These are phyloP conservation scores for Sclerotinia borealis DNA, from an alignment of 2,329 filamentous ascomycete species.

Conservation along the genomic window DNA sequence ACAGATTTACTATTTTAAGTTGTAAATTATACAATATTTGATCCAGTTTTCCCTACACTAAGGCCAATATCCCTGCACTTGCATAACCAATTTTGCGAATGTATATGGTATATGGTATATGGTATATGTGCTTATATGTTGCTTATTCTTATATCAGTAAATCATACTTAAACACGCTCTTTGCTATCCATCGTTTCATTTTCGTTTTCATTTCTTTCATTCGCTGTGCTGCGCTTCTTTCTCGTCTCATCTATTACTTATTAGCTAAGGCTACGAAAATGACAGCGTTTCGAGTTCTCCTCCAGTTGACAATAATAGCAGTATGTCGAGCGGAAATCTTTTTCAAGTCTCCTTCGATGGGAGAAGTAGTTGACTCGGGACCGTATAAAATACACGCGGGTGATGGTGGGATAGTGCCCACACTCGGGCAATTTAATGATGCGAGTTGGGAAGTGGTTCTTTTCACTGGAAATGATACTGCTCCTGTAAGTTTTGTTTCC, in stretches of 20 bases:
- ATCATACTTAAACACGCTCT: not conserved
- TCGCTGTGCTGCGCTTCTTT: not conserved
- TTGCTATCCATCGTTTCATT: not conserved
- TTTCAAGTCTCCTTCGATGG: slow-evolving; percentile 2
- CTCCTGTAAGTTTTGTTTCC: slow-evolving; percentile 1
- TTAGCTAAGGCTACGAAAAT: not conserved
- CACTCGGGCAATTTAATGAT: not conserved
- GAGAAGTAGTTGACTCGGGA: not conserved
- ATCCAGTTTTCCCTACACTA: no score
- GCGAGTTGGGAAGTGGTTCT: slow-evolving; percentile 5
- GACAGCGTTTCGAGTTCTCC: not conserved
- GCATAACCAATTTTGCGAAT: no score
- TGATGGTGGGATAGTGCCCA: slow-evolving; percentile 6
- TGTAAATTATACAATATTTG: no score
- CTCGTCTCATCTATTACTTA: not conserved
- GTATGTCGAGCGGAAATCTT: slow-evolving; percentile 1
- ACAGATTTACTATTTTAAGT: no score
- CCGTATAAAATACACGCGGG: not conserved
- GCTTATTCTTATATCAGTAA: not conserved
- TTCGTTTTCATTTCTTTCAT: not conserved
- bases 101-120: not conserved
- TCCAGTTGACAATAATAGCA: not conserved
- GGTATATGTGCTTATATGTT: not conserved
- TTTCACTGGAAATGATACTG: slow-evolving; percentile 5
- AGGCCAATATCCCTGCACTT: no score